Base-by-base conservation (phyloP, 805 yeast genomes). In the Groenewaldozyma tartarivorans region DNA sequence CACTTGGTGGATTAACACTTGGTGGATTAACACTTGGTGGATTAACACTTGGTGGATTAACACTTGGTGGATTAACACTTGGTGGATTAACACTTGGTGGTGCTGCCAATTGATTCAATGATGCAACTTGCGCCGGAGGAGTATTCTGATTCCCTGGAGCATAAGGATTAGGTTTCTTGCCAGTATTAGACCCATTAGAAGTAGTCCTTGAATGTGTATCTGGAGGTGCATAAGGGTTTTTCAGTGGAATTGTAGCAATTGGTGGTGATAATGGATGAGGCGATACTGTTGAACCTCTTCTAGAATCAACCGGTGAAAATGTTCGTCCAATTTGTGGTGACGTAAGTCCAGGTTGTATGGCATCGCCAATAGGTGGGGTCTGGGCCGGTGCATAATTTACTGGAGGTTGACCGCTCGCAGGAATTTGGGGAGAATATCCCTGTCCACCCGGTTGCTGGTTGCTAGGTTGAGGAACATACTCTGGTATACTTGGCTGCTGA, bases 181-280 rank as follows among this genome's bases (percentile, higher is more conserved):
- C 24, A 29, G n/a, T 17, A 26, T 22, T 20, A 16, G 43, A 39
- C 15, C 44, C 38, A 4, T 15, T 15, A 9, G 42, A 39, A 34
- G 34, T 39, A 27, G 19, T 39, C 9, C 42, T 21, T 36, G 42
- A 39, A 21, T 39, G 43, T 4, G 43, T 16, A 29, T 39, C 21
- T 7, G 31, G 33, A 15, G 51, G 51, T 3, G 49, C 49, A 38
- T 44, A 46, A 11, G 48, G 52, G 35, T 38, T 51, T 20, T 18
- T 40, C 17, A 46, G 48, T 18, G 34, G 50, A 42, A 33, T 48
- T 39, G 16, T 24, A 27, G 15, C 6, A 13, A 34, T 31, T 19
- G 44, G 40, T 7, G 48, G 47, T 37, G 54, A 45, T 17, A 13
- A 7, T 24, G 13, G 29, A 7, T 24, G 29, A 9, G 29, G 29